Conservation (phyloP, 768 basidiomycete genomes). For the Phanerochaete carnosa region DNA sequence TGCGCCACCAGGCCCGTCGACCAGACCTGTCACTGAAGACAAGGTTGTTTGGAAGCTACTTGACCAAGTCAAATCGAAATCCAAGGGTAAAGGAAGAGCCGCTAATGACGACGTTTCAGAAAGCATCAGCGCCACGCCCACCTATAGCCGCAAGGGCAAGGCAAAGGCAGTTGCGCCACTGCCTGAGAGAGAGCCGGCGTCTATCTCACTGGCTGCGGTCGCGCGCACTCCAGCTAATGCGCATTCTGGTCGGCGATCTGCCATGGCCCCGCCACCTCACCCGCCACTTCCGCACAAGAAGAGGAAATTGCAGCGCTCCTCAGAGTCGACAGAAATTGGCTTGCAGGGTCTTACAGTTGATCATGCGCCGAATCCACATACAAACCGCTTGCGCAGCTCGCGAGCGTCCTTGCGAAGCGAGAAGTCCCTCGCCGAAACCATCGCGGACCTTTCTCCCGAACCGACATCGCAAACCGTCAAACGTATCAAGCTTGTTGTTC, state of each 20-base stretch:
- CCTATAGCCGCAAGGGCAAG: neutral
- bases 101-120: slow-evolving; percentile 7
- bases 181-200: neutral
- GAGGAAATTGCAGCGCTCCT: slow-evolving; percentile 10
- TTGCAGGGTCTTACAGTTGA: neutral
- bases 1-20: slow-evolving; percentile 9
- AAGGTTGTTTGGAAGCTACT: slow-evolving; percentile 31
- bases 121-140: slow-evolving; percentile 4
- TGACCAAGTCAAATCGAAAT: slow-evolving; percentile 18
- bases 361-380: neutral
- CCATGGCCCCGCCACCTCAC: slow-evolving; percentile 1
- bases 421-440: neutral
- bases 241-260: neutral
- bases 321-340: neutral
- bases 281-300: slow-evolving; percentile 10
- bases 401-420: neutral
- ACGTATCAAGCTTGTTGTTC: slow-evolving; percentile 66
- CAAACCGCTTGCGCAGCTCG: neutral
- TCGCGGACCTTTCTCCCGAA: neutral
- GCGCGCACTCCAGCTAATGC: neutral
- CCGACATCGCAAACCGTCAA: slow-evolving; percentile 38
- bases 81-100: slow-evolving; percentile 31
- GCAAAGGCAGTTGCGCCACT: neutral
- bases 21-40: neutral
- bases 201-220: neutral